phyloP scores from a whole-genome alignment of 345 rosid genomes.

The Eucalyptus paniculata region DNA sequence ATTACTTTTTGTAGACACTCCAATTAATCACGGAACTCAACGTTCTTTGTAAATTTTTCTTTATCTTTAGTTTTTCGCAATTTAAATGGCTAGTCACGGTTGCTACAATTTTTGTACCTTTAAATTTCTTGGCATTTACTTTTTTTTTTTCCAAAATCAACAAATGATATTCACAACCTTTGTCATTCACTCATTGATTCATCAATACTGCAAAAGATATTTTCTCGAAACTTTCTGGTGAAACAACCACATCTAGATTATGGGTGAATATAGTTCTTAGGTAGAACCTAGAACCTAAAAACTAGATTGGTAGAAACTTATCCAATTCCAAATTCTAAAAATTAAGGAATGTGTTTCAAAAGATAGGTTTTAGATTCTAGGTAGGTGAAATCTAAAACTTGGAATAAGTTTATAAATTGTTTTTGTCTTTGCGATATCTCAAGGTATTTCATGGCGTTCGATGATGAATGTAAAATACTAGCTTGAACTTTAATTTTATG shows the following conservation, averaged over 20 bases:
- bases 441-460: too few relatives aligned
- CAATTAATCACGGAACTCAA: background rate
- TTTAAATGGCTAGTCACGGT: background rate
- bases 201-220: background rate
- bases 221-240: background rate
- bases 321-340: too few relatives aligned
- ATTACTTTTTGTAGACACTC: background rate
- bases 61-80: background rate
- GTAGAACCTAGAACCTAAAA: too few relatives aligned
- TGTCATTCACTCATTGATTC: background rate
- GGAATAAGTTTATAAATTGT: too few relatives aligned
- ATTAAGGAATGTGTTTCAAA: too few relatives aligned
- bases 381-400: too few relatives aligned
- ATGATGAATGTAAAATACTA: too few relatives aligned
- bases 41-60: background rate
- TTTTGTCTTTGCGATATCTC: too few relatives aligned
- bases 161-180: background rate
- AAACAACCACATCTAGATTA: background rate
- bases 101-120: background rate
- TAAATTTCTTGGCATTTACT: background rate
- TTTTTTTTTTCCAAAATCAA: background rate
- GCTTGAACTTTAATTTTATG: too few relatives aligned
- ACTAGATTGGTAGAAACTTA: too few relatives aligned
- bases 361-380: too few relatives aligned
- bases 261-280: too few relatives aligned